These are phyloP conservation scores for Prunus fruticosa DNA, from an alignment of 306 rosid species.

Conservation along the genomic window DNA sequence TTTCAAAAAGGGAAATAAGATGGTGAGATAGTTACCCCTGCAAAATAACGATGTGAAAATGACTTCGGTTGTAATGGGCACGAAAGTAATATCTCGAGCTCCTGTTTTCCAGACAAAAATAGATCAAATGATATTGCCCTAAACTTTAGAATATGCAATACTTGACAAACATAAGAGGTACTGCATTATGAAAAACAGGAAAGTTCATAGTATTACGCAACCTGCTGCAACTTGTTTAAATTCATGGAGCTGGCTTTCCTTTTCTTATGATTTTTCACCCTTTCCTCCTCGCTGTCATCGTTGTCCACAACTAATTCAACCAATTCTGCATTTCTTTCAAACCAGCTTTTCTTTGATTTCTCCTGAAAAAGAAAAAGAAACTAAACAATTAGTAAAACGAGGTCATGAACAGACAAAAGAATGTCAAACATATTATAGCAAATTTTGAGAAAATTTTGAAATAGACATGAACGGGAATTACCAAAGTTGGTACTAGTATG, in stretches of 20 bases:
- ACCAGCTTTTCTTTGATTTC: slow-evolving; percentile 75
- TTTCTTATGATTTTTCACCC: slow-evolving; percentile 55
- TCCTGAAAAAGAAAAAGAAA: slow-evolving; percentile 40
- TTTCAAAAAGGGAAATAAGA: neutral
- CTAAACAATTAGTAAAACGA: neutral
- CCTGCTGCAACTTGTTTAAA: slow-evolving; percentile 75
- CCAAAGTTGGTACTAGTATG: no score
- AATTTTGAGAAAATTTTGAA: neutral
- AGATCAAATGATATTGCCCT: slow-evolving; percentile 6
- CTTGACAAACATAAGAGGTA: neutral
- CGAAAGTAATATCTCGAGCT: slow-evolving; percentile 67
- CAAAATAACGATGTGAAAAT: slow-evolving; percentile 82
- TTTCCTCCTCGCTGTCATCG: slow-evolving; percentile 85
- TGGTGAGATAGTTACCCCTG: slow-evolving; percentile 59
- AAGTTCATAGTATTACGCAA: slow-evolving; percentile 13
- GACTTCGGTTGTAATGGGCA: slow-evolving; percentile 78
- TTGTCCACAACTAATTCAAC: slow-evolving; percentile 59
- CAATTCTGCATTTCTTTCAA: slow-evolving; percentile 74
- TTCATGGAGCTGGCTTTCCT: slow-evolving; percentile 57
- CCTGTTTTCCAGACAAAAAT: slow-evolving; percentile 47
- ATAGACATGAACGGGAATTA: neutral
- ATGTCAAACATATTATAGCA: no score
- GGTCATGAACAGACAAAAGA: no score
- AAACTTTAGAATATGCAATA: neutral
- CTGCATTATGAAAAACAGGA: neutral